Evolutionary conservation across 257 asterid species (phyloP), one percentile per base, ranked within the genome.

Genomic region (Solanum corneliomulleri): DNA sequence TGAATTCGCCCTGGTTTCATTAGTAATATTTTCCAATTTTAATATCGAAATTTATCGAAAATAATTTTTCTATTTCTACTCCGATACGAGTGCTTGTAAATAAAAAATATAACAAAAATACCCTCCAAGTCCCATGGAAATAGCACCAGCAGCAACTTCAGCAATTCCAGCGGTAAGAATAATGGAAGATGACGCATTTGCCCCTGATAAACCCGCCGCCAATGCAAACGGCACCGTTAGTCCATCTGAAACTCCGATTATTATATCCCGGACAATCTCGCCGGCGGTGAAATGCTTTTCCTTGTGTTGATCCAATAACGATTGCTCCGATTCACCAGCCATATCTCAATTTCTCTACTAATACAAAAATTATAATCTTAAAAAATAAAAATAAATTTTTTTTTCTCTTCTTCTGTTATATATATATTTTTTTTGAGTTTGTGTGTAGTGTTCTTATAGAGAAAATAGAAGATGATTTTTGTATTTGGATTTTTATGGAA

Each of bases 111-210:
- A 4, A 35, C 7, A 21, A 75, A 75, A 4, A n/a, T 91, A 97
- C 99, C 99, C 99, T 88, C 99, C 99, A 56, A 97, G 99, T 31
- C 99, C 99, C 99, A 97, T 97, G 90, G 99, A 95, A 82, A 97
- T 95, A 87, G 98, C 99, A 18, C 99, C 99, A 29, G 99, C 99
- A 47, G 98, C 98, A 80, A 97, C 98, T 93, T 95, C 98, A 2
- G 99, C 99, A 0, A 94, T 89, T 7, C 99, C 99, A 64, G 99
- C 99, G 25, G 99, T 97, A 90, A 97, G 95, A 64, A 97, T 94
- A 86, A 97, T 94, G 81, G 98, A 89, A 68, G 99, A 95, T 29
- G 99, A 89, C 3, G 98, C 99, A 82, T 94, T 95, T 47, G 99
- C 99, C 44, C 99, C 99, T 42, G 99, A 97, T 66, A 97, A 90